Base-by-base conservation (phyloP, 805 yeast species). In the Wickerhamomyces bisporus region DNA sequence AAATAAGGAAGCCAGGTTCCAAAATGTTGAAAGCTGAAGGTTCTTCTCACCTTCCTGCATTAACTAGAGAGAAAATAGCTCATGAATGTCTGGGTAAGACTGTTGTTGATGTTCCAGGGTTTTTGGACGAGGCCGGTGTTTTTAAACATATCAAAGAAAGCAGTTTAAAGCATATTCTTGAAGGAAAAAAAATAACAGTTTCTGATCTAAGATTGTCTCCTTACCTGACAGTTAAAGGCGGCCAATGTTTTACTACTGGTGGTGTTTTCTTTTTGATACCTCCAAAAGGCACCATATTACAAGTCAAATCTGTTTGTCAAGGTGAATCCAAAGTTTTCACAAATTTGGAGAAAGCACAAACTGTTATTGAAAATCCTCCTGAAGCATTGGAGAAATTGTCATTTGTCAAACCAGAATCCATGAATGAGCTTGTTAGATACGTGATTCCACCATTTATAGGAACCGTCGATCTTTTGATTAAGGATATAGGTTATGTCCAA, bases 371-470 rank as follows among this genome's bases (percentile, higher is more conserved):
- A 14, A 32, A 14, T n/a, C 52, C 48, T 28, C 56, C 56, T 2
- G 49, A 45, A 9, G 61, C 64, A 2, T 30, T 62, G 26, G 48
- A 49, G 36, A 44, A 50, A 8, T 45, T 49, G 37, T 39, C 40
- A 18, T 49, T 39, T 61, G 64, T 53, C 42, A 65, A 31, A 24
- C 58, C 37, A 21, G 46, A 28, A 39, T 65, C 66, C 23, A 52
- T 49, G 27, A 47, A 54, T 1, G 52, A 62, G 2, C 50, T 68
- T 45, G 59, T 53, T 1, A 60, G 76, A 40, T 79, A 70, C 44
- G 64, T 73, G 3, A 65, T 84, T 4, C 91, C 93, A 0, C 85
- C 86, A n/a, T 83, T 83, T 48, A 64, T 60, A 41, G 91, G 91
- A 0, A 54, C 73, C 5, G 61, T 84, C 9, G 94, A 84, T 49